Conservation (phyloP, 352 stramenopile genomes). For the Phytophthora tentaculata region DNA sequence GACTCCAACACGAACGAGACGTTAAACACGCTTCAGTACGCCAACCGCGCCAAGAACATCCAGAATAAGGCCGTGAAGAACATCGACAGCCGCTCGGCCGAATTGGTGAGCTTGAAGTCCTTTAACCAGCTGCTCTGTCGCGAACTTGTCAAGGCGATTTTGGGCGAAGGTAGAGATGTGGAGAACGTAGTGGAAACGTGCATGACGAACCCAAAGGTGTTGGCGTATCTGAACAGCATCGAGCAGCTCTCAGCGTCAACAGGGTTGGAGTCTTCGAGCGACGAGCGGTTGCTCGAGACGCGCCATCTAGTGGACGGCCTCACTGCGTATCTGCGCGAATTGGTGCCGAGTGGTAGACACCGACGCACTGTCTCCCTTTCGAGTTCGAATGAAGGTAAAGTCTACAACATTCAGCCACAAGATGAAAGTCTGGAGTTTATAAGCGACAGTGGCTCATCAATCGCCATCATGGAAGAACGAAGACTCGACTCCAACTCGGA, state of each 20-base stretch:
- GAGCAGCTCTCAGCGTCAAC: slow-evolving; percentile 49
- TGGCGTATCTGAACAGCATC: slow-evolving; percentile 62
- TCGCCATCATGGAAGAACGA: slow-evolving; percentile 42
- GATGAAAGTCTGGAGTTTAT: slow-evolving; percentile 33
- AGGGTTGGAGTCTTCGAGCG: slow-evolving; percentile 29
- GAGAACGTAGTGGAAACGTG: slow-evolving; percentile 47
- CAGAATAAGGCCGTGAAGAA: slow-evolving; percentile 92
- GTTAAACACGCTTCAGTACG: slow-evolving; percentile 87
- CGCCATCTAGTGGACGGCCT: slow-evolving; percentile 30
- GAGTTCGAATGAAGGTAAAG: slow-evolving; percentile 22
- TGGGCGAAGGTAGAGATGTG: slow-evolving; percentile 36
- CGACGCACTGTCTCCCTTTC: slow-evolving; percentile 14
- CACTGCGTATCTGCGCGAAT: slow-evolving; percentile 25
- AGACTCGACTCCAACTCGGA: slow-evolving; percentile 25
- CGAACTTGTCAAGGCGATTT: slow-evolving; percentile 70
- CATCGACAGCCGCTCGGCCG: slow-evolving; percentile 78
- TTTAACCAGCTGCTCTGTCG: slow-evolving; percentile 72
- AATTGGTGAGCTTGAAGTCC: slow-evolving; percentile 71
- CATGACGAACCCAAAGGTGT: slow-evolving; percentile 55
- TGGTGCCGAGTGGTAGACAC: slow-evolving; percentile 17
- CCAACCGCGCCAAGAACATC: slow-evolving; percentile 89
- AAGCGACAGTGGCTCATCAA: slow-evolving; percentile 49
- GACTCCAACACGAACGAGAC: slow-evolving; percentile 74
- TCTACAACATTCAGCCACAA: slow-evolving; percentile 12
- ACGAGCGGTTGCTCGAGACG: slow-evolving; percentile 27